phyloP scores from a whole-genome alignment of 108 stramenopile genomes.

The Pelagomonas calceolata region DNA sequence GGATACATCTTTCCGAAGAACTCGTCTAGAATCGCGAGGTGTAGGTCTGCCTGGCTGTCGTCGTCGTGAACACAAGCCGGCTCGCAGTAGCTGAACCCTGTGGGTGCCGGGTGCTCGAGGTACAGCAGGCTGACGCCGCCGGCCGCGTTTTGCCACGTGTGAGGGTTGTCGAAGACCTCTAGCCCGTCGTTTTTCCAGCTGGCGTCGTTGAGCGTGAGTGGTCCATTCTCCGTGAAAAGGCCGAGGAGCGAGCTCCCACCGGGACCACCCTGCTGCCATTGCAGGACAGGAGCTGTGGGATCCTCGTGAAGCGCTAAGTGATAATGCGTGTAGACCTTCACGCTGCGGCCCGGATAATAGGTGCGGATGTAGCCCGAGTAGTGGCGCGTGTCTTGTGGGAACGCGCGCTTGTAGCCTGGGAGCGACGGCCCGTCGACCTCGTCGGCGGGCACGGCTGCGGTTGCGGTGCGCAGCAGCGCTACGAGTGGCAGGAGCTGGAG shows the following conservation, averaged over 20 bases:
- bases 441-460: no score
- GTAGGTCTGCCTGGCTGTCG: conserved; percentile 11
- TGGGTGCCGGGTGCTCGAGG: conserved; percentile 27
- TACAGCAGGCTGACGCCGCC: conserved; percentile 4
- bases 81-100: conserved; percentile 14
- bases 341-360: no score
- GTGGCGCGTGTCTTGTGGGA: no score
- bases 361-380: no score
- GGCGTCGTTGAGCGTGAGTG: conserved; percentile 6
- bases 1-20: conserved; percentile 16
- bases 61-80: conserved; percentile 7
- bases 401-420: no score
- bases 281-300: not conserved
- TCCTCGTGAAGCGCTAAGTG: not conserved
- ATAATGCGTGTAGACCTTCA: no score
- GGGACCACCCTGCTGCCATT: conserved; percentile 30
- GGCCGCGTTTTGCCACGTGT: not conserved
- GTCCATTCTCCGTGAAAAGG: conserved; percentile 20
- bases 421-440: no score
- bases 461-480: no score
- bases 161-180: not conserved
- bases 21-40: not conserved
- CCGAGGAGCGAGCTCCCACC: conserved; percentile 24
- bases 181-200: not conserved
- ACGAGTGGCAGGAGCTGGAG: no score